Percentiles rank a stretch among this genome's conserved stretches.
Evolutionary conservation across 768 basidiomycete genomes (phyloP).

Genomic region (Mycena vitilis): DNA sequence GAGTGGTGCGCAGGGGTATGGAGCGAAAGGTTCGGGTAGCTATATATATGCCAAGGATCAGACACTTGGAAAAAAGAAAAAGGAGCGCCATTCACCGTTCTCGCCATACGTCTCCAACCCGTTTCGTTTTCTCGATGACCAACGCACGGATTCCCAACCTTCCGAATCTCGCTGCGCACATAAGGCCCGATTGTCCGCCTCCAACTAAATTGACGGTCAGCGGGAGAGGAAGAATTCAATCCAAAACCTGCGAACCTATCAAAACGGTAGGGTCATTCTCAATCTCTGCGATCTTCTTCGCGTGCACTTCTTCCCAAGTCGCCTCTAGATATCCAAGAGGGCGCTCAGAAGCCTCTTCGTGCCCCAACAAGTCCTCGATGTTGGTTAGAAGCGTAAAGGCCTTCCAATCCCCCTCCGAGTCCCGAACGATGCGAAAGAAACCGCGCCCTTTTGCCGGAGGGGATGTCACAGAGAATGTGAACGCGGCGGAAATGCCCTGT

Average conservation of each 20-base stretch:
- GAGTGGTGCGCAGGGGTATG: slow-evolving; percentile 24
- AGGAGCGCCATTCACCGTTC: slow-evolving; percentile 57
- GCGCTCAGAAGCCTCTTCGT: slow-evolving; percentile 34
- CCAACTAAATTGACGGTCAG: slow-evolving; percentile 43
- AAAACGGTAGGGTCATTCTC: slow-evolving; percentile 39
- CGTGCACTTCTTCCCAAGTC: slow-evolving; percentile 34
- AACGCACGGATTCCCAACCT: slow-evolving; percentile 57
- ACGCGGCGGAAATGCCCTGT: slow-evolving; percentile 28
- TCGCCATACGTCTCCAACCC: slow-evolving; percentile 59
- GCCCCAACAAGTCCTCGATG: slow-evolving; percentile 35
- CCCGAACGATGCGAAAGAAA: slow-evolving; percentile 32
- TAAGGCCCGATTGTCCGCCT: slow-evolving; percentile 66
- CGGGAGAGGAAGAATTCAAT: background rate
- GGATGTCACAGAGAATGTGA: slow-evolving; percentile 45
- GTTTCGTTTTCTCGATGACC: slow-evolving; percentile 58
- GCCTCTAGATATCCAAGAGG: slow-evolving; percentile 26
- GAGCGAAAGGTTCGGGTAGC: slow-evolving; percentile 32
- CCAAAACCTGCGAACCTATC: slow-evolving; percentile 25
- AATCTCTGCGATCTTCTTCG: slow-evolving; percentile 26
- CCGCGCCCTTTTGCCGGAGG: slow-evolving; percentile 35
- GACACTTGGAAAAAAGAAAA: slow-evolving; percentile 40
- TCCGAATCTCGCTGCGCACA: slow-evolving; percentile 64
- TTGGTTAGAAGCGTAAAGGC: slow-evolving; percentile 34
- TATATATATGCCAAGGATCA: background rate
- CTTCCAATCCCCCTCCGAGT: slow-evolving; percentile 35